Evolutionary conservation across 2,329 filamentous ascomycete species (phyloP).

Genomic region (Fusarium sambucinum): DNA sequence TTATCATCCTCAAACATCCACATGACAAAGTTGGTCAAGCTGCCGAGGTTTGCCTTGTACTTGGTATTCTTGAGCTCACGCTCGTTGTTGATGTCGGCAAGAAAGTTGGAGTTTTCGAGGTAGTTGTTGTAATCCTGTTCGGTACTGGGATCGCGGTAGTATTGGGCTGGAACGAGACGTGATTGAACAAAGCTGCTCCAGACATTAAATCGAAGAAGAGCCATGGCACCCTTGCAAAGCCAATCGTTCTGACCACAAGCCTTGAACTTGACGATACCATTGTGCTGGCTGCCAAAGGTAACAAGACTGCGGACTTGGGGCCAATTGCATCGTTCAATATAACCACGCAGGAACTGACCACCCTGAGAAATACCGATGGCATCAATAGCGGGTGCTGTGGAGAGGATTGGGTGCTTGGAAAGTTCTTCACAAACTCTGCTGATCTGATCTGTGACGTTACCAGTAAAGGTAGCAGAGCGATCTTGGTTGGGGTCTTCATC

Average conservation of each 20-base stretch:
- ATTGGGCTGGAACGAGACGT: conserved; percentile 90
- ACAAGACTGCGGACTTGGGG: conserved; percentile 82
- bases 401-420: conserved; percentile 80
- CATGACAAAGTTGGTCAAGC: conserved; percentile 84
- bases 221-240: conserved; percentile 84
- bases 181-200: conserved; percentile 84
- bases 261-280: conserved; percentile 88
- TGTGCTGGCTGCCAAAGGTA: conserved; percentile 92
- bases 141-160: conserved; percentile 77
- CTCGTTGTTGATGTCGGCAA: conserved; percentile 98
- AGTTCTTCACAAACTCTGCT: conserved; percentile 82
- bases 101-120: conserved; percentile 83
- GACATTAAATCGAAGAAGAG: conserved; percentile 80
- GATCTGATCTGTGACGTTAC: conserved; percentile 86
- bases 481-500: conserved; percentile 75
- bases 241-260: conserved; percentile 78
- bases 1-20: conserved; percentile 89
- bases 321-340: conserved; percentile 86
- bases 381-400: conserved; percentile 85
- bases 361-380: conserved; percentile 96
- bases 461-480: conserved; percentile 87
- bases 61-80: conserved; percentile 75
- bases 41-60: conserved; percentile 78
- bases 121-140: conserved; percentile 71
- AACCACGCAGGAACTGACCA: conserved; percentile 93